Evolutionary conservation across 345 rosid species (phyloP).

Genomic region (Rhizophora mangle): DNA sequence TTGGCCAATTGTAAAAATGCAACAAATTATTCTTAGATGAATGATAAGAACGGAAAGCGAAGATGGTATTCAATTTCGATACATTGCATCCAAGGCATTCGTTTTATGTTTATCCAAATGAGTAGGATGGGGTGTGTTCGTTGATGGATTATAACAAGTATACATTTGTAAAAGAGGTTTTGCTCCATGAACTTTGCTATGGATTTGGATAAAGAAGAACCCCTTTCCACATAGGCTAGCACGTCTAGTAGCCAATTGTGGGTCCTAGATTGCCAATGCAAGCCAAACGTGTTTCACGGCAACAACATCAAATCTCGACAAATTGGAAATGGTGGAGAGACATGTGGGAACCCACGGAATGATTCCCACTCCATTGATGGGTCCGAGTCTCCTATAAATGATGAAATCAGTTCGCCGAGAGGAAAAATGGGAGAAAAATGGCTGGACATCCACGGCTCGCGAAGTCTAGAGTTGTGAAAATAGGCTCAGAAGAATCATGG

Average conservation of each 20-base stretch:
- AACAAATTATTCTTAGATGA: too few relatives aligned
- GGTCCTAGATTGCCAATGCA: slow-evolving; percentile 16
- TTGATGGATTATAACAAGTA: too few relatives aligned
- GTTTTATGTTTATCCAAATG: too few relatives aligned
- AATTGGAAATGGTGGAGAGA: neutral
- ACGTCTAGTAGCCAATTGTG: slow-evolving; percentile 7
- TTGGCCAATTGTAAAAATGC: too few relatives aligned
- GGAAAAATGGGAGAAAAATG: slow-evolving; percentile 12
- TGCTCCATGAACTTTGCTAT: neutral
- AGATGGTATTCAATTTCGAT: too few relatives aligned
- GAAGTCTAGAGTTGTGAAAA: slow-evolving; percentile 38
- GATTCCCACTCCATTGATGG: neutral
- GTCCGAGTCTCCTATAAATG: neutral
- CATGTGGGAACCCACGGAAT: too few relatives aligned
- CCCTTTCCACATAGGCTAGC: neutral
- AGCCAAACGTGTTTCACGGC: neutral
- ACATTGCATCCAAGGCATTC: too few relatives aligned
- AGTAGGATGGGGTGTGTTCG: too few relatives aligned
- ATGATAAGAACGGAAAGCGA: too few relatives aligned
- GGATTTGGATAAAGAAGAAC: slow-evolving; percentile 12
- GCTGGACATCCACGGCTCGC: slow-evolving; percentile 2
- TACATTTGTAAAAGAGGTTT: too few relatives aligned
- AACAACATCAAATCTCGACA: neutral
- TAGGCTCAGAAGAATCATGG: slow-evolving; percentile 41
- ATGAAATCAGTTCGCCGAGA: neutral